Evolutionary conservation across 345 rosid genomes (phyloP).

Genomic region (Arabidopsis arenosa): DNA sequence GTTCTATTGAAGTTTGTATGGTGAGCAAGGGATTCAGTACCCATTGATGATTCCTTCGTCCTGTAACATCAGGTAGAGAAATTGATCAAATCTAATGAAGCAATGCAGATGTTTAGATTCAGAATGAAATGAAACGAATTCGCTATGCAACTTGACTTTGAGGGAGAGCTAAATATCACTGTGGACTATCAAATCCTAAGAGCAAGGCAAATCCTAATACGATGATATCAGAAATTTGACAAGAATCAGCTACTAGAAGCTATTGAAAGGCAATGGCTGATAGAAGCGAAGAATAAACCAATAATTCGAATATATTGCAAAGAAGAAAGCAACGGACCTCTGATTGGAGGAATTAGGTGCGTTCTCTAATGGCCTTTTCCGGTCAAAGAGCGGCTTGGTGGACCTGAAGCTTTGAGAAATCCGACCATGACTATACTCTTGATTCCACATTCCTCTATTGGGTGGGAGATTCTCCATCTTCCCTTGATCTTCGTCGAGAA

Average conservation of each 20-base stretch:
- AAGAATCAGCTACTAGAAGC: no score
- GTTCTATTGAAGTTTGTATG: slow-evolving; percentile 45
- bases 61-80: slow-evolving; percentile 38
- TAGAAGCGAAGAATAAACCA: not conserved
- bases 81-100: not conserved
- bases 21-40: slow-evolving; percentile 32
- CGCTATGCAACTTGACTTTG: not conserved
- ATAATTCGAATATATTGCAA: not conserved
- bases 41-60: slow-evolving; percentile 41
- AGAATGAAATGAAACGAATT: not conserved
- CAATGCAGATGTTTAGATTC: no score
- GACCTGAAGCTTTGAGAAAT: slow-evolving; percentile 69
- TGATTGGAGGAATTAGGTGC: slow-evolving; percentile 22
- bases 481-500: slow-evolving; percentile 9
- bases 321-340: slow-evolving; percentile 42
- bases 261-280: not conserved
- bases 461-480: slow-evolving; percentile 49
- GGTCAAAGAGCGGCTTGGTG: slow-evolving; percentile 67
- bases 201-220: not conserved
- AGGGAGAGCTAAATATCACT: not conserved
- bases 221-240: not conserved
- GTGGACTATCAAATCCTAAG: not conserved
- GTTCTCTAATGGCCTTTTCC: slow-evolving; percentile 60
- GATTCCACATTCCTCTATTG: slow-evolving; percentile 45
- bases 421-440: slow-evolving; percentile 43